Base-by-base conservation (phyloP, 2,329 filamentous ascomycete genomes). In the Calycina marina region DNA sequence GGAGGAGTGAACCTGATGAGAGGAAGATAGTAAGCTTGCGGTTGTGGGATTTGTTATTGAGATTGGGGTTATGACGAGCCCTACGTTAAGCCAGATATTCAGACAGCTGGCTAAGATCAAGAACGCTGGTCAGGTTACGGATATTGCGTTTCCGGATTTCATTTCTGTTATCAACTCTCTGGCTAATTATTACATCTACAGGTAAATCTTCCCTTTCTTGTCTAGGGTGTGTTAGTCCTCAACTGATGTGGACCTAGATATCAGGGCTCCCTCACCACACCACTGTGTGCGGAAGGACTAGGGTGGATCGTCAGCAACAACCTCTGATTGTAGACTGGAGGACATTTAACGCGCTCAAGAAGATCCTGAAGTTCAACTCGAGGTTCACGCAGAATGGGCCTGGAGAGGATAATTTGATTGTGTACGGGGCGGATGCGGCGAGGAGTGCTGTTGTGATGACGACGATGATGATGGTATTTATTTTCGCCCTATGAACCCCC, bases 251-350 rank as follows among this genome's bases (percentile, higher is more conserved):
- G 8, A 22, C n/a, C n/a, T 18, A 44, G 59, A 36, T 77, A 76
- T 56, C 50, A 52, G 9, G 72, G 72, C 13, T 72, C 67, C 12
- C 57, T 77, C 28, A 77, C 72, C 25, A 75, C 70, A 0, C 72
- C 72, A 13, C 72, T 72, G 4, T 76, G 72, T 54, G 58, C 58
- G 11, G 69, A 75, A 50, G 63, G 62, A 15, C 55, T 76, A 14
- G 56, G 51, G 6, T 74, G 69, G 59, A 53, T 69, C 29, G 52
- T 72, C 25, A 62, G 62, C 40, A 54, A 58, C 38, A 43, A 64
- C 60, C 62, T 22, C 47, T 72, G 3, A 49, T 52, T 5, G 52
- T 74, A 39, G 54, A 59, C 41, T 56, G 66, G 11, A 50, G 50
- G 4, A 67, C 62, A 11, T 74, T 55, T 49, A 60, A 64, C 42